Evolutionary conservation across 495 filamentous ascomycete species (phyloP), one percentile per base, ranked within the genome.

Genomic region (Alectoria sarmentosa): DNA sequence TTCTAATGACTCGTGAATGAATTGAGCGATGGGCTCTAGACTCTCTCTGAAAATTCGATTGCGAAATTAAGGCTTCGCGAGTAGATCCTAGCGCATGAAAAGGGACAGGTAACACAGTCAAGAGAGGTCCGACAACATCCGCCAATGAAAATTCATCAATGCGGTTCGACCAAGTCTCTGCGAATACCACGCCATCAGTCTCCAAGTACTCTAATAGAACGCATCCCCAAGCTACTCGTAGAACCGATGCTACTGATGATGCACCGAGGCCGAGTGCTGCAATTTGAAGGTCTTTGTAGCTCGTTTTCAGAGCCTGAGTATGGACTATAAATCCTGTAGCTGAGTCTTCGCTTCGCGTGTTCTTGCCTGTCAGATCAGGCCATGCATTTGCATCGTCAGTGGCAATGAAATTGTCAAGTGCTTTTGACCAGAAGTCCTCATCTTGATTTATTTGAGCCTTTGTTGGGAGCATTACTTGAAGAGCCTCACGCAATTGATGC

Each of bases 141-240:
- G 69, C 70, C 23, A 77, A 64, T 19, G 64, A 55, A 4, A 67
- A 56, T 26, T 68, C 63, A n/a, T 74, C 63, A 41, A 69, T 66
- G 15, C 75, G 71, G 21, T 67, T 69, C 11, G 75, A 77, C 28
- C 72, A 72, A 1, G 73, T 75, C 66, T 77, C 75, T 37, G 69
- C 75, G 38, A 75, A 75, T 4, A 75, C 75, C 2, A 71, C 68
- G 42, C 64, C 69, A 13, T 73, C 70, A 7, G 71, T 56, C 23
- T 72, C 74, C 30, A 77, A 70, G 54, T 77, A 77, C 52, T 69
- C 63, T 6, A 73, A 34, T 1, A 71, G 70, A 3, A 77, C 66
- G 58, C 60, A 71, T 11, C 70, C 70, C 71, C 73, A 77, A 21
- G 71, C 72, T 14, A 72, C 65, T 30, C 73, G 66, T 41, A 77